Percentiles rank a stretch among this genome's conserved stretches.
These are phyloP conservation scores for Hymenoscyphus fructigenus DNA, from an alignment of 2,329 filamentous ascomycete species.

Conservation along the genomic window DNA sequence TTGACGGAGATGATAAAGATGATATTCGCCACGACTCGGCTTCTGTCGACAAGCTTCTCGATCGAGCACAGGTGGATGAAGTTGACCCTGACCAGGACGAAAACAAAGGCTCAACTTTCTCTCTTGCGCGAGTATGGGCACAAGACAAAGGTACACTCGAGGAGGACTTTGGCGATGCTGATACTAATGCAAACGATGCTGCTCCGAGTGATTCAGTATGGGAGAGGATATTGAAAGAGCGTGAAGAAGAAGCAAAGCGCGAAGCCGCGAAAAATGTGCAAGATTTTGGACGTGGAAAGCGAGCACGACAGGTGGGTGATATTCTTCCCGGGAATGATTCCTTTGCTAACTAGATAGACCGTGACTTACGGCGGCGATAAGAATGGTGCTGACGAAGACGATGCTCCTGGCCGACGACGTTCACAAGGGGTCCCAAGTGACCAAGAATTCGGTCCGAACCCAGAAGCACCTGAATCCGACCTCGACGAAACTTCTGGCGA, in stretches of 20 bases:
- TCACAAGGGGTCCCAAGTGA: slow-evolving; percentile 13
- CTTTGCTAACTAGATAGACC: slow-evolving; percentile 2
- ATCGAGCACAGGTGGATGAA: slow-evolving; percentile 78
- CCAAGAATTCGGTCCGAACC: slow-evolving; percentile 17
- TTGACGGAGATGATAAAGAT: slow-evolving; percentile 69
- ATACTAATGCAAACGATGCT: slow-evolving; percentile 53
- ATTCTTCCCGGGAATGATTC: not conserved
- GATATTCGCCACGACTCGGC: slow-evolving; percentile 80
- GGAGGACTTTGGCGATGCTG: slow-evolving; percentile 55
- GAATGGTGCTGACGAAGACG: slow-evolving; percentile 19
- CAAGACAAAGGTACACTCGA: slow-evolving; percentile 72
- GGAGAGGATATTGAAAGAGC: slow-evolving; percentile 84
- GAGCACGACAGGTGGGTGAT: slow-evolving; percentile 41
- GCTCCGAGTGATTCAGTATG: slow-evolving; percentile 66
- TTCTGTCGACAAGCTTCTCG: slow-evolving; percentile 87
- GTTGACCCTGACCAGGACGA: slow-evolving; percentile 62
- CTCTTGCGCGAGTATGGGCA: slow-evolving; percentile 87
- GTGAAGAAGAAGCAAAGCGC: slow-evolving; percentile 74
- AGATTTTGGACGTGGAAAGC: slow-evolving; percentile 80
- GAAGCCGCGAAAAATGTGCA: slow-evolving; percentile 68
- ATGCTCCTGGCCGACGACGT: not conserved
- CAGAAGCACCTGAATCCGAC: slow-evolving; percentile 8
- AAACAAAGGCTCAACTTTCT: slow-evolving; percentile 76
- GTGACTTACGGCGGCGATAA: slow-evolving; percentile 16
- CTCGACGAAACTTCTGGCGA: slow-evolving; percentile 15